These are phyloP conservation scores for Globisporangium barbulae DNA, from an alignment of 352 stramenopile genomes.

Conservation along the genomic window DNA sequence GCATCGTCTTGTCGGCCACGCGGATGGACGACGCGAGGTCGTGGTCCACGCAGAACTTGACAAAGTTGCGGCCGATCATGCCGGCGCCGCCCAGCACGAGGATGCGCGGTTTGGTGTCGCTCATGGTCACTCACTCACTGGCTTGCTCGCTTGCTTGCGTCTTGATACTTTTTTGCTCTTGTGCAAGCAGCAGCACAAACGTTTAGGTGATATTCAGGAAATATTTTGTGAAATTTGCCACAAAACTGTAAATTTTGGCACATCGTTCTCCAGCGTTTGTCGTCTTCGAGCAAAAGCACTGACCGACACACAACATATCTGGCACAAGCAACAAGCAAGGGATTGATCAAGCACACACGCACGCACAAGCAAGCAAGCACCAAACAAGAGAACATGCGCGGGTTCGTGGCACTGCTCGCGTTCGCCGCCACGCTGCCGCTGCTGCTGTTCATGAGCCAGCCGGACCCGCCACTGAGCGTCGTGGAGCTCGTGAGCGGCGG, in stretches of 20 bases:
- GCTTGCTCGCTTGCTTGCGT: not conserved
- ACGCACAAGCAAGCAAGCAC: too few species aligned
- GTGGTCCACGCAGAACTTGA: slow-evolving; percentile 73
- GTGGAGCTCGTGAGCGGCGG: slow-evolving; percentile 47
- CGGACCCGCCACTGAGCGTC: slow-evolving; percentile 44
- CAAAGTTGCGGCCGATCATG: slow-evolving; percentile 88
- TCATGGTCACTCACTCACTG: slow-evolving; percentile 6
- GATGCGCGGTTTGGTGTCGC: slow-evolving; percentile 57
- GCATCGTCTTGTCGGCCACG: slow-evolving; percentile 86
- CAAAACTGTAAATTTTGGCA: not conserved
- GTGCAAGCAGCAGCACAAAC: not conserved
- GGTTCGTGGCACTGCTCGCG: slow-evolving; percentile 50
- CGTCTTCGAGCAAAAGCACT: too few species aligned
- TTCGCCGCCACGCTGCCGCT: slow-evolving; percentile 38
- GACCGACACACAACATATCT: too few species aligned
- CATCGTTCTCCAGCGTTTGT: not conserved
- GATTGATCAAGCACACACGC: too few species aligned
- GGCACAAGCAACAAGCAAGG: too few species aligned
- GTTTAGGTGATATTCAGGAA: not conserved
- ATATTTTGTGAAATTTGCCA: not conserved
- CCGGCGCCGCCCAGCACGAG: slow-evolving; percentile 81
- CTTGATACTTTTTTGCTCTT: slow-evolving; percentile 6
- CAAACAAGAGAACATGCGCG: slow-evolving; percentile 24
- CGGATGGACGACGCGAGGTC: slow-evolving; percentile 66
- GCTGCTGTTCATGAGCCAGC: slow-evolving; percentile 48